A percentile compares a stretch with the other conserved stretches of the same genome.
phyloP scores from a whole-genome alignment of 768 basidiomycete genomes.

The Peribolospora kevripleyi region DNA sequence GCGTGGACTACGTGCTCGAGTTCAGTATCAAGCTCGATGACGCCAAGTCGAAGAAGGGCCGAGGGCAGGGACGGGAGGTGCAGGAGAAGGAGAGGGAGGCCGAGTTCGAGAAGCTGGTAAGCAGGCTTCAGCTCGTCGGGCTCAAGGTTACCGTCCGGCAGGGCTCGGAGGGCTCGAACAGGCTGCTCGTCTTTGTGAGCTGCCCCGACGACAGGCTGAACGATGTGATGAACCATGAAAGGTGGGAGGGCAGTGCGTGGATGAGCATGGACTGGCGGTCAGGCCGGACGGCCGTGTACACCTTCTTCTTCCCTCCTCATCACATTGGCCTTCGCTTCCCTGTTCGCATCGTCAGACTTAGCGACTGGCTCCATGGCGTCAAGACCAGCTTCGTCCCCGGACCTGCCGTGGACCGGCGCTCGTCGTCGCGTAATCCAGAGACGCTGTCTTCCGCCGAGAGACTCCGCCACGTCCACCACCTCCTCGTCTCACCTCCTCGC shows the following conservation, averaged over 20 bases:
- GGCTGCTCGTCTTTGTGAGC: constrained; percentile 50
- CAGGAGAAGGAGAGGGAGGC: constrained; percentile 29
- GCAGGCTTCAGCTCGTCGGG: constrained; percentile 36
- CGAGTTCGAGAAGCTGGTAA: constrained; percentile 42
- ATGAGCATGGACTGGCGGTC: background rate
- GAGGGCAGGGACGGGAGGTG: too few relatives aligned
- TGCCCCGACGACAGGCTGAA: constrained; percentile 39
- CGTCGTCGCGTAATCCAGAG: constrained; percentile 20
- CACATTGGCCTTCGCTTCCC: background rate
- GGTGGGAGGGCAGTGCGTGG: constrained; percentile 26
- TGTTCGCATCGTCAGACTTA: constrained; percentile 26
- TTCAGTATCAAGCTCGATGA: constrained; percentile 22
- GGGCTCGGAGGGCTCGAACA: constrained; percentile 38
- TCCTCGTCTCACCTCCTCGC: constrained; percentile 45
- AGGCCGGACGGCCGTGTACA: background rate
- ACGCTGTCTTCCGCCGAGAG: constrained; percentile 43
- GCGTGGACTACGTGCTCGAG: too few relatives aligned
- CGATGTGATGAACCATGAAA: constrained; percentile 44
- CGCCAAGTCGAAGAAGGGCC: constrained; percentile 17
- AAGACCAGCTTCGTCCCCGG: constrained; percentile 26
- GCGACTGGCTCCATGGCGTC: constrained; percentile 52
- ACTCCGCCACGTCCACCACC: constrained; percentile 50
- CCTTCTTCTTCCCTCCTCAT: background rate
- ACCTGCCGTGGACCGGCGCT: constrained; percentile 26
- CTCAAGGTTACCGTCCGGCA: constrained; percentile 47